Evolutionary conservation across 2,329 filamentous ascomycete genomes (phyloP).

Genomic region (Basipetospora chlamydospora): DNA sequence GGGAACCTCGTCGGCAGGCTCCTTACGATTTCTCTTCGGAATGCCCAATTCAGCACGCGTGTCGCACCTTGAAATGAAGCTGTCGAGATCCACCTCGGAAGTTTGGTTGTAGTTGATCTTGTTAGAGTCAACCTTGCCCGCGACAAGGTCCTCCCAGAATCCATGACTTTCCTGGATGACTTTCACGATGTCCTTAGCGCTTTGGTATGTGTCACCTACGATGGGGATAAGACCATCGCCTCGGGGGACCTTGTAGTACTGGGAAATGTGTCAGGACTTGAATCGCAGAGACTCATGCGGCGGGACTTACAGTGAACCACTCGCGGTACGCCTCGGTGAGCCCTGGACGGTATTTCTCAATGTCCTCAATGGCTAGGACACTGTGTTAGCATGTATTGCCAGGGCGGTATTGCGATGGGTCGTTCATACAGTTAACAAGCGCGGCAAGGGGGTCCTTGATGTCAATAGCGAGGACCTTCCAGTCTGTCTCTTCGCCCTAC

Average conservation of each 20-base stretch:
- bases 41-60: slow-evolving; percentile 18
- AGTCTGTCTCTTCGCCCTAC: slow-evolving; percentile 22
- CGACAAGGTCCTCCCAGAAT: slow-evolving; percentile 24
- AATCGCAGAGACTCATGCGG: not conserved
- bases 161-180: slow-evolving; percentile 21
- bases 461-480: slow-evolving; percentile 25
- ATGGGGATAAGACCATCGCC: slow-evolving; percentile 22
- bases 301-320: slow-evolving; percentile 22
- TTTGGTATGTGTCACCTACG: slow-evolving; percentile 20
- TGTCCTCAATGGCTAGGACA: slow-evolving; percentile 20
- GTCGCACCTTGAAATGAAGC: slow-evolving; percentile 18
- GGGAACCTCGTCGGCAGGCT: slow-evolving; percentile 16
- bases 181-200: slow-evolving; percentile 16
- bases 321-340: slow-evolving; percentile 19
- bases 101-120: slow-evolving; percentile 28
- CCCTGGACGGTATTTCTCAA: slow-evolving; percentile 24
- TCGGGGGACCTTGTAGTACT: slow-evolving; percentile 26
- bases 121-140: slow-evolving; percentile 19
- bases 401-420: accelerated
- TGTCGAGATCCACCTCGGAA: slow-evolving; percentile 14
- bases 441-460: slow-evolving; percentile 22
- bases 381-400: too few species aligned
- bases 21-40: slow-evolving; percentile 15
- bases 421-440: slow-evolving; percentile 17
- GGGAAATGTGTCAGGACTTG: not conserved